phyloP scores from a whole-genome alignment of 2,329 filamentous ascomycete genomes.

The Dendryphion nanum region DNA sequence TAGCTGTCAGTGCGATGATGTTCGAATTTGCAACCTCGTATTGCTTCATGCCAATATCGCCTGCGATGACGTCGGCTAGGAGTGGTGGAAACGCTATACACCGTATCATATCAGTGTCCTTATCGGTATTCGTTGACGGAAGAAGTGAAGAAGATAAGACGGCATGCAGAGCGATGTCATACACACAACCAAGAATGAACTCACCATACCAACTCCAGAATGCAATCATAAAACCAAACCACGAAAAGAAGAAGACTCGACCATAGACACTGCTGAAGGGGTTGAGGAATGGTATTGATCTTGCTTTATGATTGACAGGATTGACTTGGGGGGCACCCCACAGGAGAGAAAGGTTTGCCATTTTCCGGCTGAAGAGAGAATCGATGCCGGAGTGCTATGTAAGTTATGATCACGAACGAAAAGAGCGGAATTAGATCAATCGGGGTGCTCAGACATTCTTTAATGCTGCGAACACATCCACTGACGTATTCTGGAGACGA shows the following conservation, averaged over 20 bases:
- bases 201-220: conserved; percentile 70
- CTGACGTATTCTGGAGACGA: not conserved
- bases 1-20: conserved; percentile 66
- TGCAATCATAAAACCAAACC: conserved; percentile 79
- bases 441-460: not conserved
- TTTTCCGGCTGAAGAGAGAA: too few relatives aligned
- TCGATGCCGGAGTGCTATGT: not conserved
- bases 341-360: conserved; percentile 18
- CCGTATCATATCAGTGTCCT: too few relatives aligned
- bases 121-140: too few relatives aligned
- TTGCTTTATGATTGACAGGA: conserved; percentile 77
- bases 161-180: conserved; percentile 10
- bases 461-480: not conserved
- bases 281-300: conserved; percentile 74
- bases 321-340: conserved; percentile 66
- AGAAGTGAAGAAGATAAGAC: too few relatives aligned
- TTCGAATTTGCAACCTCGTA: conserved; percentile 80
- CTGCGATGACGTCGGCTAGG: conserved; percentile 61
- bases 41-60: conserved; percentile 69
- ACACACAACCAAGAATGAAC: conserved; percentile 3
- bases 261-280: conserved; percentile 71
- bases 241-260: conserved; percentile 83
- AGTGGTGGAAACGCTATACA: conserved; percentile 30
- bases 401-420: not conserved
- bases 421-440: not conserved